Evolutionary conservation across 768 basidiomycete genomes (phyloP).

Genomic region (Mycena metata): DNA sequence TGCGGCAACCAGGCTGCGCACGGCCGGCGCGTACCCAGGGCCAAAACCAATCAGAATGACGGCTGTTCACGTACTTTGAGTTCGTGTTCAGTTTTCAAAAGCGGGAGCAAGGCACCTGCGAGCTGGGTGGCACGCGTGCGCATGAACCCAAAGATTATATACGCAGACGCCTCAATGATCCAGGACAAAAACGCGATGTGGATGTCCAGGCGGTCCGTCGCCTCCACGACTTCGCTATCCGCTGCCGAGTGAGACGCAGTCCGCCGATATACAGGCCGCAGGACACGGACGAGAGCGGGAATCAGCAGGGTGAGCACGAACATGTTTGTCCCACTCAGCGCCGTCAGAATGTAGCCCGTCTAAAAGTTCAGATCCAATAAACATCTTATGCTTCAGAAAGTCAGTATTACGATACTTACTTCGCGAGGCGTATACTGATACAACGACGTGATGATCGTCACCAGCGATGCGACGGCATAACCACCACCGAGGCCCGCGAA

Average conservation of each 20-base stretch:
- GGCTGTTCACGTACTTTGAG: constrained; percentile 7
- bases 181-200: constrained; percentile 44
- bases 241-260: neutral
- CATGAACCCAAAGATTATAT: constrained; percentile 34
- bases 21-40: constrained; percentile 14
- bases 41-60: constrained; percentile 25
- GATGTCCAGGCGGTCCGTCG: constrained; percentile 47
- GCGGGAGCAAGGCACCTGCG: too few relatives aligned
- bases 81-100: neutral
- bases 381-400: neutral
- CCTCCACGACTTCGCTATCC: neutral
- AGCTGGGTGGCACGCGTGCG: constrained; percentile 24
- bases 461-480: constrained; percentile 36
- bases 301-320: constrained; percentile 39
- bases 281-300: constrained; percentile 41
- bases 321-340: constrained; percentile 33
- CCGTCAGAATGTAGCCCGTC: constrained; percentile 47
- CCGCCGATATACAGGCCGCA: constrained; percentile 45
- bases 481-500: constrained; percentile 36
- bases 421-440: constrained; percentile 45
- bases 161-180: constrained; percentile 31
- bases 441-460: constrained; percentile 44
- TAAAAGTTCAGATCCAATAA: neutral
- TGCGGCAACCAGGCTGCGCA: constrained; percentile 30
- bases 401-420: constrained; percentile 28